Evolutionary conservation across 2,329 filamentous ascomycete species (phyloP).

Genomic region (Drechslera avenae): DNA sequence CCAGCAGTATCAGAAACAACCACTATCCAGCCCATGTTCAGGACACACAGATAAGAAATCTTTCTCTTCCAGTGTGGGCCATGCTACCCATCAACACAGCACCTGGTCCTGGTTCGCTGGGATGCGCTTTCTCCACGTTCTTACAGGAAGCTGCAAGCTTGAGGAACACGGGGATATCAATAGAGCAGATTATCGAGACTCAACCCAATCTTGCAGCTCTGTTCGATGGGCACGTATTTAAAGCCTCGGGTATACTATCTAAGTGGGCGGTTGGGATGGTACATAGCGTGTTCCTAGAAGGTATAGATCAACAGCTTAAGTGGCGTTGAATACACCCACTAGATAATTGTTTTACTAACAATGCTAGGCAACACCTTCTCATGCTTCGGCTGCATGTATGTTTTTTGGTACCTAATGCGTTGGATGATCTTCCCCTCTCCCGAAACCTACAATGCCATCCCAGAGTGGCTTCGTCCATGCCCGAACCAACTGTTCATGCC

Average conservation of each 20-base stretch:
- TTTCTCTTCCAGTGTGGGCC: conserved; percentile 32
- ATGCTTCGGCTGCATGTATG: conserved; percentile 31
- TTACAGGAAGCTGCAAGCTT: conserved; percentile 21
- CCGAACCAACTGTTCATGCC: conserved; percentile 36
- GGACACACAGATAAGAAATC: conserved; percentile 17
- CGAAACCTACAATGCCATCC: conserved; percentile 29
- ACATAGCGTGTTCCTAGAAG: conserved; percentile 24
- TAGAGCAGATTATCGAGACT: conserved; percentile 21
- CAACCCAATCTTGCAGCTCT: conserved; percentile 32
- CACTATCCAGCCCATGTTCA: conserved; percentile 17
- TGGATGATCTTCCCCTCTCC: conserved; percentile 35
- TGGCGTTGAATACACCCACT: too few relatives aligned
- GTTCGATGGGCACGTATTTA: conserved; percentile 25
- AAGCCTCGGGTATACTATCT: conserved; percentile 24
- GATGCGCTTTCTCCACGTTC: conserved; percentile 14
- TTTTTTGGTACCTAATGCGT: conserved; percentile 31
- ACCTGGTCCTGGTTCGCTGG: conserved; percentile 26
- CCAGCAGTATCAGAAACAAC: conserved; percentile 15
- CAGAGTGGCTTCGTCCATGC: conserved; percentile 33
- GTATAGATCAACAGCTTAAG: too few relatives aligned
- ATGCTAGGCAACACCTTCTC: conserved; percentile 28
- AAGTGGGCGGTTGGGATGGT: conserved; percentile 32
- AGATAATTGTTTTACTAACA: neutral
- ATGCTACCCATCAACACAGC: conserved; percentile 31
- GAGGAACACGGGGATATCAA: conserved; percentile 13